Conservation (phyloP, 306 rosid species). For the Hippophae tibetana region DNA sequence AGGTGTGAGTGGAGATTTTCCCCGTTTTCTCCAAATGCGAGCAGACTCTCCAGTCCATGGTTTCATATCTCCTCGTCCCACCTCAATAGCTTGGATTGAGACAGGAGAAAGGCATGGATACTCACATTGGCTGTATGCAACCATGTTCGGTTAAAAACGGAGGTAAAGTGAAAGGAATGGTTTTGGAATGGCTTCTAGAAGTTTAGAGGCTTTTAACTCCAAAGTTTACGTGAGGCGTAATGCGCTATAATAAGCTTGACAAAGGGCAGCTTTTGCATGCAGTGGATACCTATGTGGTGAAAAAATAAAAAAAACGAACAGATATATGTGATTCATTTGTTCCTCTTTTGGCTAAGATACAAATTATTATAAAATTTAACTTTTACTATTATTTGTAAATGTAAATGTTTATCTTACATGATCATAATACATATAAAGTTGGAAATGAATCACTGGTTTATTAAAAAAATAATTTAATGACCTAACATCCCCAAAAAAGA, state of each 20-base stretch:
- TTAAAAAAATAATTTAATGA: too few relatives aligned
- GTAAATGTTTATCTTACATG: not conserved
- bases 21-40: constrained; percentile 63
- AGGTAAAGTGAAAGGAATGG: constrained; percentile 88
- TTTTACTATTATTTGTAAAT: not conserved
- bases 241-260: constrained; percentile 90
- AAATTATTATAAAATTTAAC: too few relatives aligned
- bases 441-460: not conserved
- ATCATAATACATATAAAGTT: not conserved
- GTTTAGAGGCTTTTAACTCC: constrained; percentile 76
- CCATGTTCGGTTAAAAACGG: constrained; percentile 94
- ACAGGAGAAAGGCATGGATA: constrained; percentile 53
- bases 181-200: constrained; percentile 81
- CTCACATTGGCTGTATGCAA: constrained; percentile 86
- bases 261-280: constrained; percentile 80
- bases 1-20: constrained; percentile 86
- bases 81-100: constrained; percentile 59
- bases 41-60: constrained; percentile 89
- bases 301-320: not conserved
- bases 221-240: constrained; percentile 60
- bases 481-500: not conserved
- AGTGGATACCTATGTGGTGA: constrained; percentile 52
- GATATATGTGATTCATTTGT: not conserved
- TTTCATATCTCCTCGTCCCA: constrained; percentile 58
- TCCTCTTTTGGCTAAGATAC: not conserved